phyloP scores from a whole-genome alignment of 2,329 filamentous ascomycete species.

The Aspergillus bombycis region DNA sequence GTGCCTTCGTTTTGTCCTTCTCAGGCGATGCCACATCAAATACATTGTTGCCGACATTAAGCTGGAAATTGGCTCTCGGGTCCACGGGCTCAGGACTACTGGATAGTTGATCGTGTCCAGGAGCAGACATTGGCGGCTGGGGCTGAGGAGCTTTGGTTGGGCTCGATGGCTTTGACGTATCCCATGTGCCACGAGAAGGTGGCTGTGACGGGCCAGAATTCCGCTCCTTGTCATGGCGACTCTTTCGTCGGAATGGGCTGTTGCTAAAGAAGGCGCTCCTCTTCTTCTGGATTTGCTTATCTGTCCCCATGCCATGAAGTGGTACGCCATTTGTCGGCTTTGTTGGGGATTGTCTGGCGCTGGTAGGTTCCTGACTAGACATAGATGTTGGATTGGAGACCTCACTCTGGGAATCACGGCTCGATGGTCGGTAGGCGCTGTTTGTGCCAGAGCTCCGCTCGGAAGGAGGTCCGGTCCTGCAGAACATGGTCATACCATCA shows the following conservation, averaged over 20 bases:
- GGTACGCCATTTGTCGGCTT: slow-evolving; percentile 57
- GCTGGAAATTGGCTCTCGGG: slow-evolving; percentile 85
- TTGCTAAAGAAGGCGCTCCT: slow-evolving; percentile 91
- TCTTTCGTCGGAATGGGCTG: slow-evolving; percentile 90
- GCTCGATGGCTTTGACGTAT: slow-evolving; percentile 46
- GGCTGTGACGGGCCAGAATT: slow-evolving; percentile 40
- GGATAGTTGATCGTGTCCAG: slow-evolving; percentile 28
- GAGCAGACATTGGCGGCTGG: slow-evolving; percentile 14
- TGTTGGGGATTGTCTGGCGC: slow-evolving; percentile 71
- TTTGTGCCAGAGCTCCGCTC: slow-evolving; percentile 67
- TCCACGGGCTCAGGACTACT: slow-evolving; percentile 84
- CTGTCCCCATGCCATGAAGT: slow-evolving; percentile 54
- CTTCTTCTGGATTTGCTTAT: slow-evolving; percentile 70
- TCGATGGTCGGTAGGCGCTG: slow-evolving; percentile 74
- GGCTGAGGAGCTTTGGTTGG: slow-evolving; percentile 46
- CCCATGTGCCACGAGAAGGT: slow-evolving; percentile 58
- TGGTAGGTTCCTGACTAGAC: slow-evolving; percentile 80
- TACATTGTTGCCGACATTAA: slow-evolving; percentile 95
- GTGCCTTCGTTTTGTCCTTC: slow-evolving; percentile 51
- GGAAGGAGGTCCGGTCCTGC: slow-evolving; percentile 73
- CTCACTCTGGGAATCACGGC: slow-evolving; percentile 87
- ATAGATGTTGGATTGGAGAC: slow-evolving; percentile 87
- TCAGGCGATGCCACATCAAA: slow-evolving; percentile 88
- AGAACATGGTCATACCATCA: slow-evolving; percentile 98
- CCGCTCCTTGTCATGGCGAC: slow-evolving; percentile 71